Conservation (phyloP, 495 filamentous ascomycete genomes). For the Tuber brumale region DNA sequence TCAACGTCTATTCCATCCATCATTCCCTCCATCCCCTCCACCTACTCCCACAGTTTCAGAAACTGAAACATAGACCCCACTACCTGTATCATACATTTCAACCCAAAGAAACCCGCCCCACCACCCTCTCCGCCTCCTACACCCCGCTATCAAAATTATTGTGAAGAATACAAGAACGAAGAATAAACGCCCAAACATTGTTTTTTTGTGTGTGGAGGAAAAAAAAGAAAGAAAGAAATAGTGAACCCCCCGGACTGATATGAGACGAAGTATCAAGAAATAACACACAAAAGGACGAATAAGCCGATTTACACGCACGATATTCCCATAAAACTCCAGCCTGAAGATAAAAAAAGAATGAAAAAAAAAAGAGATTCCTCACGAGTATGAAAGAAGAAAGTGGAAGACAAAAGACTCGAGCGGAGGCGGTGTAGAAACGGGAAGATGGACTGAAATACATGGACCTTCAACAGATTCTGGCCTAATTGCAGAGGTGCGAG, state of each 20-base stretch:
- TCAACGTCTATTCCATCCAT: background rate
- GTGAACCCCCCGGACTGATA: background rate
- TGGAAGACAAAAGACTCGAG: background rate
- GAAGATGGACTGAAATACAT: background rate
- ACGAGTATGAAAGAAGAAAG: background rate
- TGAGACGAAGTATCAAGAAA: background rate
- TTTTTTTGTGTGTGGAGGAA: background rate
- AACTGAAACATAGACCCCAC: background rate
- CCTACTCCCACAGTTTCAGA: background rate
- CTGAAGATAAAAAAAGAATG: background rate
- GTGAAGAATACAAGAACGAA: background rate
- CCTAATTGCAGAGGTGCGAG: background rate
- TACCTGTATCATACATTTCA: background rate
- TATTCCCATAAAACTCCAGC: background rate
- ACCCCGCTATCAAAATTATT: background rate
- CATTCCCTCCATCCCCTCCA: background rate
- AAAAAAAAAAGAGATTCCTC: background rate
- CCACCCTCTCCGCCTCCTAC: background rate
- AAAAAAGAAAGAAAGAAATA: background rate
- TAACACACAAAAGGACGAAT: background rate
- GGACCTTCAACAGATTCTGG: background rate
- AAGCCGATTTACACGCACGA: background rate
- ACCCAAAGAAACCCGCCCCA: background rate
- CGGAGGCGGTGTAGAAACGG: background rate
- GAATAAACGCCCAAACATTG: slow-evolving; percentile 1